A percentile compares a stretch with the other conserved stretches of the same genome.
Evolutionary conservation across 768 basidiomycete species (phyloP).

Genomic region (Lactifluus rugatus): DNA sequence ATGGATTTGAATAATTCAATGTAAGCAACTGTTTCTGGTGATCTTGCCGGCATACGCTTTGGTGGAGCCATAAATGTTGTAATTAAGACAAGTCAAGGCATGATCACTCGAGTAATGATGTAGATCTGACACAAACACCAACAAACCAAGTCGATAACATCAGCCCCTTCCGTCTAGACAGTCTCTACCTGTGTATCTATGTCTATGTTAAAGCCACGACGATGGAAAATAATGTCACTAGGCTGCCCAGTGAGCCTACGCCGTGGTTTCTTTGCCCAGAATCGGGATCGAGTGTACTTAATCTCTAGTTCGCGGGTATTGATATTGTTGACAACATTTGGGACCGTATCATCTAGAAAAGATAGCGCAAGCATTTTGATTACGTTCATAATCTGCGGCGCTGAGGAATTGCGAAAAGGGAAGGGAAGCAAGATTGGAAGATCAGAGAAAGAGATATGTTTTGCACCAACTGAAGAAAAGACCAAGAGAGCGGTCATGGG

Average conservation of each 20-base stretch:
- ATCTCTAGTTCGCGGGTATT: slow-evolving; percentile 16
- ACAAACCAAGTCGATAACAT: background rate
- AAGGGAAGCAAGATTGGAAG: slow-evolving; percentile 20
- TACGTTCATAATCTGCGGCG: slow-evolving; percentile 15
- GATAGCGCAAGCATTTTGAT: slow-evolving; percentile 20
- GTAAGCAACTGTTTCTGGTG: slow-evolving; percentile 32
- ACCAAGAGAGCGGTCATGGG: background rate
- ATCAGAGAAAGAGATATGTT: slow-evolving; percentile 25
- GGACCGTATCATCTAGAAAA: slow-evolving; percentile 20
- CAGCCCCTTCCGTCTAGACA: background rate
- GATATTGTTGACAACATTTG: slow-evolving; percentile 7
- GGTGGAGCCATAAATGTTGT: slow-evolving; percentile 2
- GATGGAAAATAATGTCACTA: slow-evolving; percentile 15
- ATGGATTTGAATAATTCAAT: slow-evolving; percentile 62
- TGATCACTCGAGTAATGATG: background rate
- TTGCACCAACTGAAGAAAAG: slow-evolving; percentile 18
- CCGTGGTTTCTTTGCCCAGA: slow-evolving; percentile 6
- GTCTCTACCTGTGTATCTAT: background rate
- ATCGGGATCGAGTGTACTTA: background rate
- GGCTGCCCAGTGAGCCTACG: slow-evolving; percentile 4
- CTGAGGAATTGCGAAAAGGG: slow-evolving; percentile 7
- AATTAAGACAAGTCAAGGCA: too few species aligned
- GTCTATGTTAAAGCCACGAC: background rate
- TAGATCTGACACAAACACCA: background rate
- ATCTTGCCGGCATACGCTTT: background rate